Percentiles rank a stretch among this genome's conserved stretches.
phyloP scores from a whole-genome alignment of 495 filamentous ascomycete species.

The Collariella sp. region DNA sequence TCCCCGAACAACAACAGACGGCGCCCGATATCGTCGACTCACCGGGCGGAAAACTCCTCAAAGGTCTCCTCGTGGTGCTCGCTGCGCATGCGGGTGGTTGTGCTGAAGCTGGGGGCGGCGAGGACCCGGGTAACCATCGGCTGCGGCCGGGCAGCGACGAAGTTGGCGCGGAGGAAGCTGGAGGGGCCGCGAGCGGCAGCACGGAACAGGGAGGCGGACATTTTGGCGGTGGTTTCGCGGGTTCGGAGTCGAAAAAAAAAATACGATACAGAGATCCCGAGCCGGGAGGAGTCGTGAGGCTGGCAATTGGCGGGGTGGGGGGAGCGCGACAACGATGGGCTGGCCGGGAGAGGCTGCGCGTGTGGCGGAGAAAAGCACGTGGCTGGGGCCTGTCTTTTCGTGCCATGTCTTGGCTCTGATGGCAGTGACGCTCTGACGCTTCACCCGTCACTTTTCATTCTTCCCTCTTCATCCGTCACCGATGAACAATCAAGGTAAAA shows the following conservation, averaged over 20 bases:
- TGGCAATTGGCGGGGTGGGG: slow-evolving; percentile 18
- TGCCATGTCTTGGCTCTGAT: not conserved
- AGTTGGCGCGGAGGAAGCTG: slow-evolving; percentile 54
- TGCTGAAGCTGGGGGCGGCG: slow-evolving; percentile 53
- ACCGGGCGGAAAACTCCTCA: slow-evolving; percentile 98
- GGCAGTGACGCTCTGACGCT: not conserved
- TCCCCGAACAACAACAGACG: not conserved
- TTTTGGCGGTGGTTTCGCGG: slow-evolving; percentile 47
- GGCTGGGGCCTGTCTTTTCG: not conserved
- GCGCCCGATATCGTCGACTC: slow-evolving; percentile 32
- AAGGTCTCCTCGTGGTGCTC: slow-evolving; percentile 83
- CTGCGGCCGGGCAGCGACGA: slow-evolving; percentile 50
- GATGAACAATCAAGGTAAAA: too few species aligned
- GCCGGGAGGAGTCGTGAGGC: slow-evolving; percentile 15
- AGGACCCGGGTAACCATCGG: slow-evolving; percentile 29
- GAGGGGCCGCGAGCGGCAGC: slow-evolving; percentile 60
- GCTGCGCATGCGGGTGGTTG: slow-evolving; percentile 48
- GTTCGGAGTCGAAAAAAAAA: slow-evolving; percentile 2
- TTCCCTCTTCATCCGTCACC: too few species aligned
- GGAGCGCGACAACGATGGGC: slow-evolving; percentile 18
- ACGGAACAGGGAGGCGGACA: slow-evolving; percentile 61
- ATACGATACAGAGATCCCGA: slow-evolving; percentile 7
- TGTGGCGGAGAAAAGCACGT: not conserved
- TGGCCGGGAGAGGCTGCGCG: slow-evolving; percentile 8
- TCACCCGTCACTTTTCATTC: too few species aligned